These are phyloP conservation scores for Acer negundo DNA, from an alignment of 345 rosid genomes.

Conservation along the genomic window DNA sequence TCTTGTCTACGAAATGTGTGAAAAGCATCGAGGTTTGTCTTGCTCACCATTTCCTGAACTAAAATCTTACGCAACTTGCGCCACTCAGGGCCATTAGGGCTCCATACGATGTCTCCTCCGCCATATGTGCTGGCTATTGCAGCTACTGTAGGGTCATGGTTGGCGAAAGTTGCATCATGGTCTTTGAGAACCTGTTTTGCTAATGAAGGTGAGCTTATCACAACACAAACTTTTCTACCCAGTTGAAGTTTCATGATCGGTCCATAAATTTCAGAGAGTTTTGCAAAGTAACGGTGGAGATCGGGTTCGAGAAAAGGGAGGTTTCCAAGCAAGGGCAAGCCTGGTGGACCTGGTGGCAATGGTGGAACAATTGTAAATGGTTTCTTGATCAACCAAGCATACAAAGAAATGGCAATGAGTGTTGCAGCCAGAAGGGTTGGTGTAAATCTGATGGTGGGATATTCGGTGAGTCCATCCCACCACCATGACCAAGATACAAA, in stretches of 20 bases:
- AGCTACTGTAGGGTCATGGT: slow-evolving; percentile 23
- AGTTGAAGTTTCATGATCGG: slow-evolving; percentile 34
- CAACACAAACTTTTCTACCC: slow-evolving; percentile 24
- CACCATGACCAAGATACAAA: background rate
- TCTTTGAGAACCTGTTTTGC: slow-evolving; percentile 24
- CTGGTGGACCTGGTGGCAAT: slow-evolving; percentile 28
- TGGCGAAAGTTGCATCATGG: slow-evolving; percentile 27
- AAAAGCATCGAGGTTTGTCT: slow-evolving; percentile 31
- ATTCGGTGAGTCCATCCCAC: background rate
- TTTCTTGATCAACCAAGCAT: slow-evolving; percentile 1
- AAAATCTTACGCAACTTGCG: slow-evolving; percentile 28
- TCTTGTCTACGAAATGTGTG: slow-evolving; percentile 31
- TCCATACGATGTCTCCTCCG: slow-evolving; percentile 20
- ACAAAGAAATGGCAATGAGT: slow-evolving; percentile 9
- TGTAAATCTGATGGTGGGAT: background rate
- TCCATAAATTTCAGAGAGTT: slow-evolving; percentile 26
- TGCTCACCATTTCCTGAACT: slow-evolving; percentile 33
- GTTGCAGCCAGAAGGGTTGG: background rate
- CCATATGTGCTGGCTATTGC: slow-evolving; percentile 11
- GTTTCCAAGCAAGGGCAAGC: slow-evolving; percentile 33
- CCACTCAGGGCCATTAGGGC: slow-evolving; percentile 23
- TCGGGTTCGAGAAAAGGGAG: slow-evolving; percentile 28
- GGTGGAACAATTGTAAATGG: slow-evolving; percentile 8
- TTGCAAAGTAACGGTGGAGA: slow-evolving; percentile 22
- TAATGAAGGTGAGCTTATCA: slow-evolving; percentile 19